Evolutionary conservation across 441 rosid genomes (phyloP).

Genomic region (Jatropha podagrica): DNA sequence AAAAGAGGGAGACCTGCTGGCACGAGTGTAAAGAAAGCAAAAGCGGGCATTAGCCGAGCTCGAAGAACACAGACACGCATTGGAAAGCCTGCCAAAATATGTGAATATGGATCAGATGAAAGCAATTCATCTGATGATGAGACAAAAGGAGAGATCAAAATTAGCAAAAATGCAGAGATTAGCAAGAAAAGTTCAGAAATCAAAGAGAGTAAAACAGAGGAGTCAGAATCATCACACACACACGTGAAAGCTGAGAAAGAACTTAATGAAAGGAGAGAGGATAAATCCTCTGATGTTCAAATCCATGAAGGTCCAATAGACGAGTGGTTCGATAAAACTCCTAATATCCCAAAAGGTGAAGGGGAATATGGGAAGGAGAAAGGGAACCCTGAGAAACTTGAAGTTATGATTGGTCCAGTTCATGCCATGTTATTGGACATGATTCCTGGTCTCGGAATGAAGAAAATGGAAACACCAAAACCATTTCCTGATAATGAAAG

Average conservation of each 20-base stretch:
- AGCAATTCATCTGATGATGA: conserved; percentile 41
- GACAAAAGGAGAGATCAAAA: conserved; percentile 20
- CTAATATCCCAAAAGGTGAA: conserved; percentile 1
- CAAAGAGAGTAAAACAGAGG: conserved; percentile 22
- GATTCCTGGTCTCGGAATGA: conserved; percentile 79
- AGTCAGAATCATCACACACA: conserved; percentile 25
- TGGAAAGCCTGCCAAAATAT: conserved; percentile 57
- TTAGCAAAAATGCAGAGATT: conserved; percentile 21
- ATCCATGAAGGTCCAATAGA: conserved; percentile 6
- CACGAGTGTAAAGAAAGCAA: conserved; percentile 42
- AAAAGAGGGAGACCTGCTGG: conserved; percentile 56
- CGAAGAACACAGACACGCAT: conserved; percentile 45
- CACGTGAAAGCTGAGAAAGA: conserved; percentile 30
- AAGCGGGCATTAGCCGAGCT: conserved; percentile 27
- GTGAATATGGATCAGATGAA: conserved; percentile 49
- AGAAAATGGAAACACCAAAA: conserved; percentile 34
- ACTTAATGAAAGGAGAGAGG: conserved; percentile 29
- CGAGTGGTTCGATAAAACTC: background rate
- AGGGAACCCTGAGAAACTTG: conserved; percentile 35
- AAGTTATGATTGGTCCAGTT: conserved; percentile 65
- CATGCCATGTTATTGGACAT: conserved; percentile 76
- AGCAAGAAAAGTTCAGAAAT: conserved; percentile 28
- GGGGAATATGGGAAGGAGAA: background rate
- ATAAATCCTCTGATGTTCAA: conserved; percentile 15
- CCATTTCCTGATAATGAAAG: conserved; percentile 31